These are phyloP conservation scores for Metarhizium rileyi DNA, from an alignment of 2,329 filamentous ascomycete species.

Conservation along the genomic window DNA sequence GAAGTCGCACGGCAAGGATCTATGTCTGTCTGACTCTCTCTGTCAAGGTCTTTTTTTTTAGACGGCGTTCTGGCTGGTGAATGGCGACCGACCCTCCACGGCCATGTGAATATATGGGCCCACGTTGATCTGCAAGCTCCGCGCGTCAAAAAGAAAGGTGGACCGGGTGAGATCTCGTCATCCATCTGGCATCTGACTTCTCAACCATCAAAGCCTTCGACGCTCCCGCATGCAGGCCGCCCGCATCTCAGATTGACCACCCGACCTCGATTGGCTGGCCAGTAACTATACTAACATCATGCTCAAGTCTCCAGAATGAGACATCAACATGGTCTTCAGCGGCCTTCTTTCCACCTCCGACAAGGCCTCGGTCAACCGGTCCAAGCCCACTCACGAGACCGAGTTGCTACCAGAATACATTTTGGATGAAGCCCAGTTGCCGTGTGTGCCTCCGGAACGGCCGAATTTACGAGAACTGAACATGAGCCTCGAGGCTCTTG, in stretches of 20 bases:
- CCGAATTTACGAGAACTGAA: slow-evolving; percentile 62
- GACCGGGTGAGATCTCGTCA: not conserved
- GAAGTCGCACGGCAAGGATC: too few relatives aligned
- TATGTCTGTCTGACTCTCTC: too few relatives aligned
- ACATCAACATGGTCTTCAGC: slow-evolving; percentile 38
- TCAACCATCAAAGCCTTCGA: not conserved
- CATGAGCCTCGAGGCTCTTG: slow-evolving; percentile 55
- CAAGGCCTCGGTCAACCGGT: slow-evolving; percentile 22
- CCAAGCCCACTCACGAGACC: slow-evolving; percentile 19
- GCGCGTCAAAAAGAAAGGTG: too few relatives aligned
- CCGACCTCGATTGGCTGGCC: not conserved
- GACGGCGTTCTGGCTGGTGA: too few relatives aligned
- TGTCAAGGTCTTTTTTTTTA: too few relatives aligned
- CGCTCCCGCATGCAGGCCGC: not conserved
- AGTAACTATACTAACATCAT: not conserved
- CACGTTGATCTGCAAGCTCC: not conserved
- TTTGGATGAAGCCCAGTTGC: slow-evolving; percentile 45
- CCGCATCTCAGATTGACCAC: not conserved
- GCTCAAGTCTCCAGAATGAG: slow-evolving; percentile 20
- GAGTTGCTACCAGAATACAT: slow-evolving; percentile 37
- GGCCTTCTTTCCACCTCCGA: slow-evolving; percentile 36
- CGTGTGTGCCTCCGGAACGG: slow-evolving; percentile 37
- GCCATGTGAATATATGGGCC: too few relatives aligned
- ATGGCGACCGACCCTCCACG: too few relatives aligned
- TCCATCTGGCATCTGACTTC: not conserved